A percentile compares a stretch with the other conserved stretches of the same genome.
These are phyloP conservation scores for Zygosaccharomyces rouxii DNA, from an alignment of 805 yeast species.

Conservation along the genomic window DNA sequence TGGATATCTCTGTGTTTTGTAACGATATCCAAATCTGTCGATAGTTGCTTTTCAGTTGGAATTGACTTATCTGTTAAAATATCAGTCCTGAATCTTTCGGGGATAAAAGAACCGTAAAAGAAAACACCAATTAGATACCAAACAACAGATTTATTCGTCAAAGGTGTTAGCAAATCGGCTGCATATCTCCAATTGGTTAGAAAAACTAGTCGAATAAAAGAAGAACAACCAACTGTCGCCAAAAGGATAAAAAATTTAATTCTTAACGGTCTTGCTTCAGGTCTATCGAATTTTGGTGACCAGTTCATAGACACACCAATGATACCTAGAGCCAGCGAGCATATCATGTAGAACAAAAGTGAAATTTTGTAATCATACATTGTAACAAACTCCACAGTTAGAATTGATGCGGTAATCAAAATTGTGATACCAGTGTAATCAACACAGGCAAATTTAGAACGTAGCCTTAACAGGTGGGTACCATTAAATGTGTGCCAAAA, in stretches of 20 bases:
- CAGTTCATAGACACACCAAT: slow-evolving; percentile 79
- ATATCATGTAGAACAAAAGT: slow-evolving; percentile 44
- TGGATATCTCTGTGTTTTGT: slow-evolving; percentile 34
- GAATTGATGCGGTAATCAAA: slow-evolving; percentile 80
- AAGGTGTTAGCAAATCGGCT: slow-evolving; percentile 56
- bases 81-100: slow-evolving; percentile 83
- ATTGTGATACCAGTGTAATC: slow-evolving; percentile 94
- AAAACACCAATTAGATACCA: slow-evolving; percentile 81
- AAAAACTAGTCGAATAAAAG: slow-evolving; percentile 50
- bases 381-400: slow-evolving; percentile 79
- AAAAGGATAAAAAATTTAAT: slow-evolving; percentile 76
- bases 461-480: slow-evolving; percentile 55
- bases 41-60: slow-evolving; percentile 36
- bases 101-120: slow-evolving; percentile 81
- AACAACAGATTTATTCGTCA: slow-evolving; percentile 56
- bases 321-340: slow-evolving; percentile 63
- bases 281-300: slow-evolving; percentile 87
- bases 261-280: slow-evolving; percentile 75
- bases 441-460: slow-evolving; percentile 82
- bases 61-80: slow-evolving; percentile 47
- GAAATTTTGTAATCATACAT: slow-evolving; percentile 40
- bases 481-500: slow-evolving; percentile 91
- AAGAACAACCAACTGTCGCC: slow-evolving; percentile 67
- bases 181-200: slow-evolving; percentile 55
- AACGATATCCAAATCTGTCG: slow-evolving; percentile 30